Conservation (phyloP, 306 rosid species). For the Pterocarpus santalinus region DNA sequence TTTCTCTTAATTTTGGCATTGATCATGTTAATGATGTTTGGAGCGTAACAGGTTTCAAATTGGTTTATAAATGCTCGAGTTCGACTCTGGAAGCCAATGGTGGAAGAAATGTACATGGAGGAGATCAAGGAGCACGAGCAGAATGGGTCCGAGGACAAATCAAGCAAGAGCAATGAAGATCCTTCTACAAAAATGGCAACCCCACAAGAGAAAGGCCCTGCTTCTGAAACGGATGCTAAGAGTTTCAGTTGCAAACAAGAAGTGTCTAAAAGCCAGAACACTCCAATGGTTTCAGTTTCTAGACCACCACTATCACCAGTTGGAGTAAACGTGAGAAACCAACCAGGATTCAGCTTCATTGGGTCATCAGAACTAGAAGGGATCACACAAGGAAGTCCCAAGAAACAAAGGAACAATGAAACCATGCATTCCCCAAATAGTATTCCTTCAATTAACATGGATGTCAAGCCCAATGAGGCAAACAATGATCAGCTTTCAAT, state of each 20-base stretch:
- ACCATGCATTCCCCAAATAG: conserved; percentile 60
- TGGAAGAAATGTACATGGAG: conserved; percentile 95
- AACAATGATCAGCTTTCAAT: conserved; percentile 61
- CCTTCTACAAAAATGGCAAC: conserved; percentile 62
- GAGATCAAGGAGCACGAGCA: conserved; percentile 91
- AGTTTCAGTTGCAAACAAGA: conserved; percentile 73
- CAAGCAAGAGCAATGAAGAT: conserved; percentile 75
- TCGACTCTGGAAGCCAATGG: conserved; percentile 99
- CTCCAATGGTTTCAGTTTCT: conserved; percentile 50
- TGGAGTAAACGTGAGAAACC: conserved; percentile 64
- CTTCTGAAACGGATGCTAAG: conserved; percentile 51
- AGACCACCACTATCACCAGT: conserved; percentile 52
- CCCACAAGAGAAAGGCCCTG: conserved; percentile 55
- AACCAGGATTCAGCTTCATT: conserved; percentile 80
- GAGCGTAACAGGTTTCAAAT: conserved; percentile 79
- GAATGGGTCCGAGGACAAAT: conserved; percentile 69
- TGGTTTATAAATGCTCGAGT: conserved; percentile 99
- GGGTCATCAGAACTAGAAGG: conserved; percentile 93
- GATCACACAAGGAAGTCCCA: conserved; percentile 85
- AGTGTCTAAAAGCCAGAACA: conserved; percentile 52
- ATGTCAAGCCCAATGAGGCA: conserved; percentile 61
- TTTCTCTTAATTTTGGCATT: not conserved
- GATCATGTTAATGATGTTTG: conserved; percentile 15
- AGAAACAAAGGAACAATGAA: conserved; percentile 75
- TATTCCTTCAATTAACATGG: conserved; percentile 61